phyloP scores from a whole-genome alignment of 495 filamentous ascomycete species.

The Corynascus novoguineensis region DNA sequence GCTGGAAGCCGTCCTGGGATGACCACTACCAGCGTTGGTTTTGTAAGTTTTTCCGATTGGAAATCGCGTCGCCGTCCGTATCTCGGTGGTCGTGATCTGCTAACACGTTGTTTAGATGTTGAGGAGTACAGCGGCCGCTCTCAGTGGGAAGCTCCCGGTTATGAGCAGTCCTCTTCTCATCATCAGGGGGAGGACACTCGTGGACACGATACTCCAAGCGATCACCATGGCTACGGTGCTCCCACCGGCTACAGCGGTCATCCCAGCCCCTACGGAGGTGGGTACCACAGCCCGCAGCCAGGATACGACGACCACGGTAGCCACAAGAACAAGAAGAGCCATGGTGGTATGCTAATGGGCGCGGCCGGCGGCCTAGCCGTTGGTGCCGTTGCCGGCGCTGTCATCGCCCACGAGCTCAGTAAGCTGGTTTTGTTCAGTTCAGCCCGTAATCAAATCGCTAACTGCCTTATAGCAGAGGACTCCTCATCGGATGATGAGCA shows the following conservation, averaged over 20 bases:
- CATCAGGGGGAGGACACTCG: slow-evolving; percentile 9
- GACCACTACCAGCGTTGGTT: slow-evolving; percentile 52
- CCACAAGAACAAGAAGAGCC: slow-evolving; percentile 41
- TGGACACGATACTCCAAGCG: slow-evolving; percentile 5
- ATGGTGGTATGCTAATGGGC: slow-evolving; percentile 40
- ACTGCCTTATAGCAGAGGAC: not conserved
- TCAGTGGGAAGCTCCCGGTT: slow-evolving; percentile 54
- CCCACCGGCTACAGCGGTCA: slow-evolving; percentile 5
- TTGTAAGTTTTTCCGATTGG: slow-evolving; percentile 26
- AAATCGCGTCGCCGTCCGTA: not conserved
- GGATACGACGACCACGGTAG: slow-evolving; percentile 30
- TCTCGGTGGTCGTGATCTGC: not conserved
- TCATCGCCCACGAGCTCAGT: slow-evolving; percentile 52
- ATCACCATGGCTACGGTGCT: not conserved
- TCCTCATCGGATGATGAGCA: slow-evolving; percentile 9
- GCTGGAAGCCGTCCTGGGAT: slow-evolving; percentile 59
- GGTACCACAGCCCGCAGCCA: slow-evolving; percentile 10
- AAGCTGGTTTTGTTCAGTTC: slow-evolving; percentile 17
- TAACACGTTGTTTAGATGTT: slow-evolving; percentile 27
- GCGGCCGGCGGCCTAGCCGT: slow-evolving; percentile 53
- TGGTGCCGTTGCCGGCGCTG: slow-evolving; percentile 52
- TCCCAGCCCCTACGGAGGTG: not conserved
- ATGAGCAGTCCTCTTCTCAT: slow-evolving; percentile 8
- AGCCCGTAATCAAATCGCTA: not conserved
- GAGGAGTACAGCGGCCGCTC: slow-evolving; percentile 54